Percentiles rank a stretch among this genome's conserved stretches.
Conservation (phyloP, 352 stramenopile species). For the Phytophthora boehmeriae region DNA sequence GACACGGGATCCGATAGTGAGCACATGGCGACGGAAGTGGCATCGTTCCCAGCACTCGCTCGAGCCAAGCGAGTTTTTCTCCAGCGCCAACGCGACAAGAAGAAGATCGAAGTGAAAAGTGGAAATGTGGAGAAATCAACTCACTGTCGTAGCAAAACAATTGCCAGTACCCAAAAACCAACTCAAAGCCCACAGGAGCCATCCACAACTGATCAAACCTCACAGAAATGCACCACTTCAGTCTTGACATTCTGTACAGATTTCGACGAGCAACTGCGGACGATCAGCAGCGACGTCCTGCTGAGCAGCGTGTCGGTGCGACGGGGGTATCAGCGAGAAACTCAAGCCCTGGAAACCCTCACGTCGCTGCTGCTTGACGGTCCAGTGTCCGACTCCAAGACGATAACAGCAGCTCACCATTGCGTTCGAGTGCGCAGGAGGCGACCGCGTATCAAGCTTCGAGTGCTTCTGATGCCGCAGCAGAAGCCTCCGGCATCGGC, state of each 20-base stretch:
- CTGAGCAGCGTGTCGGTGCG: conserved; percentile 16
- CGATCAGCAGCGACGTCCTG: conserved; percentile 18
- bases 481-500: not conserved
- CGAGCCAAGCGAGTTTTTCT: conserved; percentile 38
- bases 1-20: conserved; percentile 7
- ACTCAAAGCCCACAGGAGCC: not conserved
- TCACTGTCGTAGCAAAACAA: not conserved
- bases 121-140: not conserved
- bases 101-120: not conserved
- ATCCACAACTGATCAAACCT: not conserved
- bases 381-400: not conserved
- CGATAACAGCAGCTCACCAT: not conserved
- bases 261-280: conserved; percentile 29
- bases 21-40: conserved; percentile 3
- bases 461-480: not conserved
- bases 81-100: conserved; percentile 3
- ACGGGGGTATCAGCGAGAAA: conserved; percentile 28
- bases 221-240: conserved; percentile 4
- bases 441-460: conserved; percentile 23
- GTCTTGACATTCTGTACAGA: conserved; percentile 24
- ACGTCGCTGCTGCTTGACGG: conserved; percentile 19
- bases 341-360: conserved; percentile 24
- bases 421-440: conserved; percentile 12
- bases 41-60: conserved; percentile 31
- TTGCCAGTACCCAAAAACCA: not conserved